Evolutionary conservation across 2,329 filamentous ascomycete genomes (phyloP).

Genomic region (Fusarium graminum): DNA sequence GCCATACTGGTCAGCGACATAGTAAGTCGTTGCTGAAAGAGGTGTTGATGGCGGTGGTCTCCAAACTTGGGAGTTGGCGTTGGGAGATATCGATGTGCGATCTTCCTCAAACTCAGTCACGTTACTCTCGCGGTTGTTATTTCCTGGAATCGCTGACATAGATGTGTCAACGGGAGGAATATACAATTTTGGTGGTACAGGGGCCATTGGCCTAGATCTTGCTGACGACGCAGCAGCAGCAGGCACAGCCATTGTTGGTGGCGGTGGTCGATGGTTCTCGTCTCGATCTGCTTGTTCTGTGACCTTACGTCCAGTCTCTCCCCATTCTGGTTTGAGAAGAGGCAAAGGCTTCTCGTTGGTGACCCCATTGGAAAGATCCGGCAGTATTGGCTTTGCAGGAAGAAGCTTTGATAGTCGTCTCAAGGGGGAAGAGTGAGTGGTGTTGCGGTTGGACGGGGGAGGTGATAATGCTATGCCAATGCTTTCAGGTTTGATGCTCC

Average conservation of each 20-base stretch:
- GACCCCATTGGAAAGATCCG: slow-evolving; percentile 41
- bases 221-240: slow-evolving; percentile 30
- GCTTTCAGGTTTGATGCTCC: slow-evolving; percentile 53
- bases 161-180: slow-evolving; percentile 44
- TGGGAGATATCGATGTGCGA: slow-evolving; percentile 53
- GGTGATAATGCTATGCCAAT: slow-evolving; percentile 63
- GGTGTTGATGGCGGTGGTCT: slow-evolving; percentile 62
- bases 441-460: slow-evolving; percentile 40
- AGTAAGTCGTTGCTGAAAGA: slow-evolving; percentile 61
- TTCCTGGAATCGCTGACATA: slow-evolving; percentile 7
- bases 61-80: slow-evolving; percentile 62
- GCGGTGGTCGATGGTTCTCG: slow-evolving; percentile 29
- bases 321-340: slow-evolving; percentile 29
- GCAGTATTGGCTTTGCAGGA: slow-evolving; percentile 62
- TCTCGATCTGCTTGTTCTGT: slow-evolving; percentile 14
- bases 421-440: slow-evolving; percentile 40
- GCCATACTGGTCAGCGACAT: slow-evolving; percentile 65
- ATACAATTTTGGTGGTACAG: slow-evolving; percentile 48
- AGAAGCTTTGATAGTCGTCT: slow-evolving; percentile 60
- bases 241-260: slow-evolving; percentile 21
- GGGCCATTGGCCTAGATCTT: slow-evolving; percentile 35
- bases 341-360: slow-evolving; percentile 36
- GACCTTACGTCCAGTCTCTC: slow-evolving; percentile 26
- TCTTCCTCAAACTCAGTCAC: slow-evolving; percentile 68
- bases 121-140: slow-evolving; percentile 57